A percentile compares a stretch with the other conserved stretches of the same genome.
phyloP scores from a whole-genome alignment of 1,139 yeast species.

The Saccharomyces hybrid region DNA sequence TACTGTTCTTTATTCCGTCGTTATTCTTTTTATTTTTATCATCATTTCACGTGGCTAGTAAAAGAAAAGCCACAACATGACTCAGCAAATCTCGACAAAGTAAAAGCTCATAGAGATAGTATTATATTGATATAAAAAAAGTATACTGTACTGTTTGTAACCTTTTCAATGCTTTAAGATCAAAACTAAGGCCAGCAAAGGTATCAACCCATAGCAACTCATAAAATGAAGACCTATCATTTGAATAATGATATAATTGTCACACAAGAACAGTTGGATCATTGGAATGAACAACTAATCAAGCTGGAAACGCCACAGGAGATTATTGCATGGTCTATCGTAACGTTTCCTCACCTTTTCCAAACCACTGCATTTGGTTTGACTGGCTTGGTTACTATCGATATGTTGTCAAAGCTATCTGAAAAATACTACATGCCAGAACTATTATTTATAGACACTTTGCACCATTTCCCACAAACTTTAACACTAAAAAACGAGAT shows the following conservation, averaged over 20 bases:
- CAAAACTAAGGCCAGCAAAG: not conserved
- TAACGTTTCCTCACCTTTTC: slow-evolving; percentile 70
- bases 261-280: slow-evolving; percentile 46
- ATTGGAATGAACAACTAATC: slow-evolving; percentile 54
- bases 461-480: slow-evolving; percentile 92
- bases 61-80: not conserved
- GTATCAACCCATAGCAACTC: not conserved
- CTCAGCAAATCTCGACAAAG: not conserved
- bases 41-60: not conserved
- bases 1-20: not conserved
- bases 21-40: not conserved
- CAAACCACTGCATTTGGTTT: slow-evolving; percentile 96
- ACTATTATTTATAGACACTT: slow-evolving; percentile 78
- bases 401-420: slow-evolving; percentile 60
- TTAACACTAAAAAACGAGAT: slow-evolving; percentile 61
- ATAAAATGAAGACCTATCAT: slow-evolving; percentile 9
- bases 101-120: not conserved
- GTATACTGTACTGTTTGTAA: not conserved
- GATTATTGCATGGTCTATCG: slow-evolving; percentile 71
- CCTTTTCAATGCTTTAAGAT: not conserved
- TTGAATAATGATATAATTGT: slow-evolving; percentile 29
- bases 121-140: not conserved
- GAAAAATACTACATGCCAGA: slow-evolving; percentile 39
- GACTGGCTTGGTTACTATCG: slow-evolving; percentile 82
- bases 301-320: slow-evolving; percentile 53